Percentiles rank a stretch among this genome's conserved stretches.
phyloP scores from a whole-genome alignment of 2,329 filamentous ascomycete genomes.

The Colletotrichum truncatum region DNA sequence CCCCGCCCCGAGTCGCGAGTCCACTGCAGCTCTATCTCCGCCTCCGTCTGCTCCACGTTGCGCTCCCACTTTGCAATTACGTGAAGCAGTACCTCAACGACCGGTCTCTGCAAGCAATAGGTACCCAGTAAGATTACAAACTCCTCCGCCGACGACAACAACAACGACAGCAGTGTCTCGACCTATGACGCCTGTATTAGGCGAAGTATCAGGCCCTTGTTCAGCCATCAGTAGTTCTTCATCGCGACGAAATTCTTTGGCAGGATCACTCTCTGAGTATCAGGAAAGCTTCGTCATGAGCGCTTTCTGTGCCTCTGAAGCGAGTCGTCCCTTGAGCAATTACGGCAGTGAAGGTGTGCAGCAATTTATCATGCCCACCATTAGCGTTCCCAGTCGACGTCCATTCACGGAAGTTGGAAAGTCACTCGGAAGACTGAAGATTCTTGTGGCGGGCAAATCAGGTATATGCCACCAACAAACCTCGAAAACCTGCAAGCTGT shows the following conservation, averaged over 20 bases:
- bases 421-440: constrained; percentile 84
- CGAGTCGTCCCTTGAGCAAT: constrained; percentile 2
- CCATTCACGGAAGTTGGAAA: constrained; percentile 92
- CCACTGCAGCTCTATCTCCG: not conserved
- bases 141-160: constrained; percentile 25
- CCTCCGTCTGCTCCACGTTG: not conserved
- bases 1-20: constrained; percentile 7
- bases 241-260: constrained; percentile 62
- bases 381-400: constrained; percentile 86
- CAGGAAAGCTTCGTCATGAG: constrained; percentile 39
- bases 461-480: constrained; percentile 55
- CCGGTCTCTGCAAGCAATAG: constrained; percentile 5
- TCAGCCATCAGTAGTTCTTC: constrained; percentile 58
- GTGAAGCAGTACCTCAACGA: constrained; percentile 2
- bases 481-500: constrained; percentile 27
- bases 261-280: constrained; percentile 55
- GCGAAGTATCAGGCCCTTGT: constrained; percentile 48
- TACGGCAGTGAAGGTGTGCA: constrained; percentile 63
- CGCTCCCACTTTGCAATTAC: constrained; percentile 34
- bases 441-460: constrained; percentile 84
- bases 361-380: constrained; percentile 97
- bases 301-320: constrained; percentile 20
- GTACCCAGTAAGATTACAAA: not conserved
- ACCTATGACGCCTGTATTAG: constrained; percentile 55
- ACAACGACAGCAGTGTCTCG: constrained; percentile 49